Base-by-base conservation (phyloP, 345 rosid species). In the Arabidopsis suecica region DNA sequence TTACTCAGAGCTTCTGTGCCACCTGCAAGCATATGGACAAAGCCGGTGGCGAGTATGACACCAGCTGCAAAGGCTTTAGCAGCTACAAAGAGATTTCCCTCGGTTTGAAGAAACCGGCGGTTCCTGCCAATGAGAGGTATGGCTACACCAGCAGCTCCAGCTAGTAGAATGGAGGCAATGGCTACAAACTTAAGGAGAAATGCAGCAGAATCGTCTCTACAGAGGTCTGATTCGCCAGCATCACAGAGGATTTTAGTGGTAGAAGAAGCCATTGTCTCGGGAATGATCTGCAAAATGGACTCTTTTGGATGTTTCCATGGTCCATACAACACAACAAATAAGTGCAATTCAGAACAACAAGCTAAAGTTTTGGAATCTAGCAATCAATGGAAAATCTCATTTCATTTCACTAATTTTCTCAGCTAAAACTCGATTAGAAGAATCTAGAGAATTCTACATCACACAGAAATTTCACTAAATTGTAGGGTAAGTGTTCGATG, bases 31-130 rank as follows among this genome's bases (percentile, higher is more conserved):
- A 91, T 94, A 62, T 94, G 97, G 50, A 94, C 98, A 51, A 94
- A 94, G 38, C 96, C 98, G 2, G 98, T 94, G 4, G 98, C 97
- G 1, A 94, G 86, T 48, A 94, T 94, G 13, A 94, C 98, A 5
- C 98, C 97, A 0, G 96, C 97, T 1, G 96, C 97, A 60, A 94
- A 94, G 34, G 98, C 93, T 82, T 94, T 94, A 30, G 93, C 87
- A 0, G 94, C 87, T 6, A 89, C 89, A 57, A 94, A 91, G 65
- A 91, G 97, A 75, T 86, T 86, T 0, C 98, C 87, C 7, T 91
- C 93, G 1, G 98, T 86, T 6, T 81, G 85, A 23, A 94, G 86
- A 53, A 89, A 85, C 37, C 83, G 88, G 5, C 88, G 81, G 61
- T 83, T 86, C 82, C 57, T 88, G 16, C 98, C 96, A 4, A 94